Conservation (phyloP, 2,329 filamentous ascomycete species). For the Pleomassaria siparia region DNA sequence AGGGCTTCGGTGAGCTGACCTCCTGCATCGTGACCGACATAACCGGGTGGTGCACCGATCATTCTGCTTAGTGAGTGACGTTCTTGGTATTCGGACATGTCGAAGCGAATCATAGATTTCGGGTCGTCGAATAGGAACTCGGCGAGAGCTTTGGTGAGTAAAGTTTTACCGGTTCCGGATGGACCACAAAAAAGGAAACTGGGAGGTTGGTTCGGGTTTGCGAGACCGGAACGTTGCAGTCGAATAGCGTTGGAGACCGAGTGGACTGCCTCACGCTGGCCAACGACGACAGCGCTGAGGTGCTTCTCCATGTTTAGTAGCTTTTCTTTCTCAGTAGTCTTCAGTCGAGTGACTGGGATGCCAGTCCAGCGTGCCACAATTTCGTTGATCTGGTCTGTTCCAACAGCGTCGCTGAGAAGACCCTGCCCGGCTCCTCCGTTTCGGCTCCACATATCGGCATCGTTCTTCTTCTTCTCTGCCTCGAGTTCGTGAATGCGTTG, state of each 20-base stretch:
- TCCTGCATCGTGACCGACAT: constrained; percentile 93
- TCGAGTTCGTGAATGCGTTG: constrained; percentile 79
- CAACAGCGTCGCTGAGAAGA: constrained; percentile 89
- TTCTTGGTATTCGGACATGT: constrained; percentile 99
- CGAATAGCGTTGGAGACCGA: constrained; percentile 96
- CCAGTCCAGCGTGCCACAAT: constrained; percentile 98
- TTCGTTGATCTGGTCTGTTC: constrained; percentile 97
- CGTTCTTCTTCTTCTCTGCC: constrained; percentile 74
- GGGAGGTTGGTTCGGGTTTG: constrained; percentile 94
- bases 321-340: constrained; percentile 97
- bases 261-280: constrained; percentile 89
- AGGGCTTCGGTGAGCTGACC: constrained; percentile 95
- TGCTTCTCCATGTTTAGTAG: constrained; percentile 95
- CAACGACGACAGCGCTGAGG: constrained; percentile 81
- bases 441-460: constrained; percentile 62
- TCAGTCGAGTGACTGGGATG: constrained; percentile 91
- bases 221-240: constrained; percentile 88
- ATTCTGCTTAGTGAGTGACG: constrained; percentile 92
- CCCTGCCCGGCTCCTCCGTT: constrained; percentile 64
- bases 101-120: constrained; percentile 97
- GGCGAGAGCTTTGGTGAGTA: constrained; percentile 93
- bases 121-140: constrained; percentile 98
- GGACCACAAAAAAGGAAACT: constrained; percentile 99
- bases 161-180: constrained; percentile 95
- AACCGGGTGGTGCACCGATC: constrained; percentile 96